Base-by-base conservation (phyloP, 2,329 filamentous ascomycete species). In the Sporothrix schenckii region DNA sequence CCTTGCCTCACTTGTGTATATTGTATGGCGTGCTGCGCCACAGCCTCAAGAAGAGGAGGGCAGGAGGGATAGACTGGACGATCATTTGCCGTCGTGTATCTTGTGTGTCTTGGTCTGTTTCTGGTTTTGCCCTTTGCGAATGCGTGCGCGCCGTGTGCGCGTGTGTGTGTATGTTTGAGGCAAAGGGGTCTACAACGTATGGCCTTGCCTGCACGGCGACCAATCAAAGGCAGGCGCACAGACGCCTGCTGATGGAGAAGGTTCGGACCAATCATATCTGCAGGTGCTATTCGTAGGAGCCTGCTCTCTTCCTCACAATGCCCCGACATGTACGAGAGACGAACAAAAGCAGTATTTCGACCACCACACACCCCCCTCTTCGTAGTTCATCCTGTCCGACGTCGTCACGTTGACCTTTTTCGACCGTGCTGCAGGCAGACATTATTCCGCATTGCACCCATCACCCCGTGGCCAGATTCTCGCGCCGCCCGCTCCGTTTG, bases 171-270 rank as follows among this genome's bases (percentile, higher is more conserved):
- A 27, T 41, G n/a, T 34, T 19, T 53, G 13, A 52, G n/a, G 47
- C 14, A 47, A 11, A 11, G 10, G 27, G 1, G 3, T 5, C 58
- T 41, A 39, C 39, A 11, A 44, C n/a, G 49, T 19, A 34, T 67
- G 65, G 65, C 49, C 65, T 52, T 67, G 47, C 58, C 58, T 34
- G 24, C 14, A 41, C 30, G 50, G 68, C 60, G 41, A 34, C 69
- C 53, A 70, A 70, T 70, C 53, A 47, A 49, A 67, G 24, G 63
- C 63, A 19, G 53, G 63, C 47, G 63, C 69, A 70, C 54, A 27
- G 39, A 41, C 50, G 41, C 30, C 41, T 60, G 52, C 39, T 21
- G 61, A 44, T 47, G 65, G 50, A 52, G 30, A 19, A 11, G 53
- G 44, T 21, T 58, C 41, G 10, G 47, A 27, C 69, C 69, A 70